Percentiles rank a stretch among this genome's conserved stretches.
These are phyloP conservation scores for Spirogloea muscicola DNA, from an alignment of 139 green algal species.

Conservation along the genomic window DNA sequence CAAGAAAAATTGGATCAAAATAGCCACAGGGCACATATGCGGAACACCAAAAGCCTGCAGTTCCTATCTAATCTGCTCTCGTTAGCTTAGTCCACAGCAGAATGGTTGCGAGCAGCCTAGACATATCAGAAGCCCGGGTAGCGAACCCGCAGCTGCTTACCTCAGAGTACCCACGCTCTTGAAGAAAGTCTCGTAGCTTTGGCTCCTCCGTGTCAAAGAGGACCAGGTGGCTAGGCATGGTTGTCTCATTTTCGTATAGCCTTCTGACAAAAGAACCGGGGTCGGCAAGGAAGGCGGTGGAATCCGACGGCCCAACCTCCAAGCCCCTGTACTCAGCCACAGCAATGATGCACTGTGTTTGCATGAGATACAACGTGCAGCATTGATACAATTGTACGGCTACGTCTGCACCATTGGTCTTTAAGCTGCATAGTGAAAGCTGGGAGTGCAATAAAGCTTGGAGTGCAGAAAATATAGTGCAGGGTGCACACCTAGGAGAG, in stretches of 20 bases:
- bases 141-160: no score
- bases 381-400: not conserved
- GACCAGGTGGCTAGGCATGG: conserved; percentile 1
- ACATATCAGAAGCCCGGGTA: no score
- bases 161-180: not conserved
- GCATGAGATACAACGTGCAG: no score
- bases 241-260: not conserved
- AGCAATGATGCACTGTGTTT: no score
- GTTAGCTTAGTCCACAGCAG: no score
- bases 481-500: conserved; percentile 1
- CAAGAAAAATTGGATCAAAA: no score
- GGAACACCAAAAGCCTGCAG: no score
- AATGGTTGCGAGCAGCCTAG: no score
- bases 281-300: not conserved
- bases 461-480: not conserved
- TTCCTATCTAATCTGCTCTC: no score
- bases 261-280: not conserved
- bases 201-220: not conserved
- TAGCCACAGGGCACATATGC: no score
- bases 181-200: conserved; percentile 2
- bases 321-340: no score
- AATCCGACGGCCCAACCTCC: not conserved
- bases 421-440: not conserved
- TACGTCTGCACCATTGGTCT: no score
- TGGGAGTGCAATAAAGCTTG: not conserved